Percentiles rank a stretch among this genome's conserved stretches.
Conservation (phyloP, 1,284 basidiomycete species). For the Rhodotorula sp. region DNA sequence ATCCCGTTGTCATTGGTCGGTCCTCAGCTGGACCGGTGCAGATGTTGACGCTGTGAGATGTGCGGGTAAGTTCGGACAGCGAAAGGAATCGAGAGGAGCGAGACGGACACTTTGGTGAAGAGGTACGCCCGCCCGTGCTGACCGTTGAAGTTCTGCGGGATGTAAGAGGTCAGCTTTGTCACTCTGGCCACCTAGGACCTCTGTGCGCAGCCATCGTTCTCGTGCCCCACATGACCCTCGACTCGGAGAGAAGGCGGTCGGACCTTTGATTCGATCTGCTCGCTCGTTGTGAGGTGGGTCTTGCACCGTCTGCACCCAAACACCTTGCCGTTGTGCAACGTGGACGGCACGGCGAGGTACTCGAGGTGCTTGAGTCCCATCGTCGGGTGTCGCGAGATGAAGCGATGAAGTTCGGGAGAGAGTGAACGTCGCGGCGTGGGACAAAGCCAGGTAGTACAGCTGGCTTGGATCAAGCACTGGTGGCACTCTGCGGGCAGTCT, state of each 20-base stretch:
- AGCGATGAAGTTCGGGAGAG: too few relatives aligned
- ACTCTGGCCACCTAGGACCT: not conserved
- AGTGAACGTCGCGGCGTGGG: too few relatives aligned
- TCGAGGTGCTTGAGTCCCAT: conserved; percentile 42
- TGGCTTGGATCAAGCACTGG: too few relatives aligned
- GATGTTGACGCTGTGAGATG: conserved; percentile 74
- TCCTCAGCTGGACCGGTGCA: conserved; percentile 82
- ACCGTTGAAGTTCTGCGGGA: conserved; percentile 56
- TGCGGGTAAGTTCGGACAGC: not conserved
- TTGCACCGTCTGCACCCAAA: conserved; percentile 87
- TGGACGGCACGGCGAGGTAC: conserved; percentile 35
- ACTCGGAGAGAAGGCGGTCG: conserved; percentile 45
- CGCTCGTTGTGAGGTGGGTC: conserved; percentile 89
- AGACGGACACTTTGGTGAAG: conserved; percentile 68
- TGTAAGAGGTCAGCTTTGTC: not conserved
- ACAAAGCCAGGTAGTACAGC: too few relatives aligned
- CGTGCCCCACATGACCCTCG: not conserved
- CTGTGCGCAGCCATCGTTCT: not conserved
- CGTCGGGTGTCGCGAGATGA: too few relatives aligned
- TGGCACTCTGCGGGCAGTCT: too few relatives aligned
- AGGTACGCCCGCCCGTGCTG: conserved; percentile 94
- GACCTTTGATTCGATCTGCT: conserved; percentile 87
- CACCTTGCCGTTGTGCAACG: conserved; percentile 51
- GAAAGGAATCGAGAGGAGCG: not conserved
- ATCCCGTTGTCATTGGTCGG: conserved; percentile 92